phyloP scores from a whole-genome alignment of 2,329 filamentous ascomycete species.

The Xylariaceae sp. region DNA sequence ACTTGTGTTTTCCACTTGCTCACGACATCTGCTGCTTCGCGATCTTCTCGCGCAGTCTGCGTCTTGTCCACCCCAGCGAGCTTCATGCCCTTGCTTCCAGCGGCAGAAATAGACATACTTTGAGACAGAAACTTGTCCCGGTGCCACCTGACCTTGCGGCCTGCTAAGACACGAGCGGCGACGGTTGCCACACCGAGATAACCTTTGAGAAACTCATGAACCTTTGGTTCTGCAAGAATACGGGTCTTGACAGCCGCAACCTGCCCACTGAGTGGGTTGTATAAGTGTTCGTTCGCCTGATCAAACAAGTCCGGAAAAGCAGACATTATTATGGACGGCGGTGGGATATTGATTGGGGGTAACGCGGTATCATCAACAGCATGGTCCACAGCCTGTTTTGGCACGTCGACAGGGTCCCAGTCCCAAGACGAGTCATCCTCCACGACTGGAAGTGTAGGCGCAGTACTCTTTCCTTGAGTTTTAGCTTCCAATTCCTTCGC shows the following conservation, averaged over 20 bases:
- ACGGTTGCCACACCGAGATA: slow-evolving; percentile 65
- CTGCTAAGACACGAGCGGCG: slow-evolving; percentile 77
- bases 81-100: slow-evolving; percentile 84
- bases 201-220: slow-evolving; percentile 60
- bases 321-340: slow-evolving; percentile 78
- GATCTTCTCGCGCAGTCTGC: slow-evolving; percentile 78
- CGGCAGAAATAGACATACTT: slow-evolving; percentile 81
- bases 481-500: too few relatives aligned
- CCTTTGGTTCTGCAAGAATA: slow-evolving; percentile 61
- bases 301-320: slow-evolving; percentile 71
- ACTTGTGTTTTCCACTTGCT: slow-evolving; percentile 72
- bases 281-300: slow-evolving; percentile 61
- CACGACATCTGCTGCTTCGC: slow-evolving; percentile 77
- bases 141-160: slow-evolving; percentile 85
- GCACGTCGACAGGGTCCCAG: slow-evolving; percentile 45
- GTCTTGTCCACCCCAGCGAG: slow-evolving; percentile 80
- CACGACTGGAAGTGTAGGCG: not conserved
- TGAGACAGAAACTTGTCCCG: slow-evolving; percentile 81
- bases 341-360: slow-evolving; percentile 84
- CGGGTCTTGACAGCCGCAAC: slow-evolving; percentile 57
- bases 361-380: slow-evolving; percentile 34
- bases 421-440: slow-evolving; percentile 40
- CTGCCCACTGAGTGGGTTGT: slow-evolving; percentile 62
- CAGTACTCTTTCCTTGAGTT: too few relatives aligned
- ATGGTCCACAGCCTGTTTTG: slow-evolving; percentile 22